Percentiles rank a stretch among this genome's conserved stretches.
Evolutionary conservation across 2,329 filamentous ascomycete genomes (phyloP).

Genomic region (Chaetomiaceae sp.): DNA sequence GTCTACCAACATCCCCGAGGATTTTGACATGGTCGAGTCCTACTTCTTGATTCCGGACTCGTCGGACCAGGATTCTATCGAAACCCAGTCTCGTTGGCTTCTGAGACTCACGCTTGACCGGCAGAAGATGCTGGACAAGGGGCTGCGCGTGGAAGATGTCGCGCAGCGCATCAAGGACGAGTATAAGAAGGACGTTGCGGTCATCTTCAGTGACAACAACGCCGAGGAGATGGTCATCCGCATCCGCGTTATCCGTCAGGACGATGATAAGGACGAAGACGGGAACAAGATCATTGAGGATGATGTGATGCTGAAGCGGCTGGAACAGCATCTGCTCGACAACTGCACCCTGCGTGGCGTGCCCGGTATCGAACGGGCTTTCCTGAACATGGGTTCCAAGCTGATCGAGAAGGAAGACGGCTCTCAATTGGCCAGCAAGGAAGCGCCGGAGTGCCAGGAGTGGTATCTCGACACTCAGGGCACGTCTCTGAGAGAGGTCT

Average conservation of each 20-base stretch:
- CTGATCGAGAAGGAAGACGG: constrained; percentile 67
- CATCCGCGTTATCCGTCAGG: constrained; percentile 70
- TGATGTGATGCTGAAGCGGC: constrained; percentile 86
- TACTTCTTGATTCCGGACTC: constrained; percentile 95
- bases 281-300: constrained; percentile 63
- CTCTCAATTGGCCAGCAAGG: constrained; percentile 68
- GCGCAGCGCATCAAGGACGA: constrained; percentile 84
- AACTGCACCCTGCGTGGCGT: constrained; percentile 89
- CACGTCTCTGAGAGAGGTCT: constrained; percentile 76
- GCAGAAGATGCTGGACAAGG: constrained; percentile 93
- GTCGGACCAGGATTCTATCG: constrained; percentile 56
- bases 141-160: constrained; percentile 85
- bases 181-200: constrained; percentile 77
- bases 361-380: constrained; percentile 80
- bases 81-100: constrained; percentile 89
- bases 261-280: constrained; percentile 70
- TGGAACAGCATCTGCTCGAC: constrained; percentile 88
- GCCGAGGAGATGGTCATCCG: constrained; percentile 93
- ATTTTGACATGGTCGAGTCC: constrained; percentile 91
- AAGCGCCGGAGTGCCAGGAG: constrained; percentile 73
- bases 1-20: constrained; percentile 78
- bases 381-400: constrained; percentile 77
- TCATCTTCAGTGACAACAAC: constrained; percentile 98
- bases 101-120: constrained; percentile 90
- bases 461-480: constrained; percentile 96